Conservation (phyloP, 257 asterid genomes). For the Cruciata laevipes region DNA sequence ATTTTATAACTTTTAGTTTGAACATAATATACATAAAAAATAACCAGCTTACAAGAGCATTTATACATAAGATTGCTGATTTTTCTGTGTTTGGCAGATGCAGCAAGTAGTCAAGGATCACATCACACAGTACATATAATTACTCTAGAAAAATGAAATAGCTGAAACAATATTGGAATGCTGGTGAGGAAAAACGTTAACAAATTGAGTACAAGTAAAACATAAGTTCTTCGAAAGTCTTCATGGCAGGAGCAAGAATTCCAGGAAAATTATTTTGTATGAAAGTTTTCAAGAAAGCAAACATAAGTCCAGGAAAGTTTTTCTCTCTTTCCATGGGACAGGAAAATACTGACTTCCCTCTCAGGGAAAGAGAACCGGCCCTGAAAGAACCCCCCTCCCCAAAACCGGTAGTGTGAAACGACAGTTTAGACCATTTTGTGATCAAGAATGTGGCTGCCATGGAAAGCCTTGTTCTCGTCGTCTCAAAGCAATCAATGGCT, state of each 20-base stretch:
- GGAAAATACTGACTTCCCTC: constrained; percentile 74
- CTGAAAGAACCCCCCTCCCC: constrained; percentile 79
- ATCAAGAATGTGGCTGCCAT: constrained; percentile 66
- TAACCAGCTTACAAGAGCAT: too few species aligned
- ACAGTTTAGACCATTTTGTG: constrained; percentile 75
- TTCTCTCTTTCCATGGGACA: constrained; percentile 69
- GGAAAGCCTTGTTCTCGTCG: constrained; percentile 69
- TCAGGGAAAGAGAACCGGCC: constrained; percentile 77
- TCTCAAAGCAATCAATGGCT: constrained; percentile 71
- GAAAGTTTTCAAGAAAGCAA: too few species aligned
- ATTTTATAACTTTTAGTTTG: too few species aligned
- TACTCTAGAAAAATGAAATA: not conserved
- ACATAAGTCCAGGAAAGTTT: too few species aligned
- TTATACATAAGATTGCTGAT: too few species aligned
- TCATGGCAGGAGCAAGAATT: constrained; percentile 80
- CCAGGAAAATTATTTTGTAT: constrained; percentile 87
- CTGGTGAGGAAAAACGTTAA: not conserved
- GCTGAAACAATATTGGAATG: not conserved
- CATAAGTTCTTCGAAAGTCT: constrained; percentile 56
- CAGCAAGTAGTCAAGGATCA: too few species aligned
- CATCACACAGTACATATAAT: not conserved
- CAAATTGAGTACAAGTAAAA: not conserved
- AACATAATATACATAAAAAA: too few species aligned
- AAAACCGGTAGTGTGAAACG: constrained; percentile 75
- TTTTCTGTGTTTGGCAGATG: not conserved